phyloP scores from a whole-genome alignment of 2,329 filamentous ascomycete genomes.

The Colletotrichum simmondsii region DNA sequence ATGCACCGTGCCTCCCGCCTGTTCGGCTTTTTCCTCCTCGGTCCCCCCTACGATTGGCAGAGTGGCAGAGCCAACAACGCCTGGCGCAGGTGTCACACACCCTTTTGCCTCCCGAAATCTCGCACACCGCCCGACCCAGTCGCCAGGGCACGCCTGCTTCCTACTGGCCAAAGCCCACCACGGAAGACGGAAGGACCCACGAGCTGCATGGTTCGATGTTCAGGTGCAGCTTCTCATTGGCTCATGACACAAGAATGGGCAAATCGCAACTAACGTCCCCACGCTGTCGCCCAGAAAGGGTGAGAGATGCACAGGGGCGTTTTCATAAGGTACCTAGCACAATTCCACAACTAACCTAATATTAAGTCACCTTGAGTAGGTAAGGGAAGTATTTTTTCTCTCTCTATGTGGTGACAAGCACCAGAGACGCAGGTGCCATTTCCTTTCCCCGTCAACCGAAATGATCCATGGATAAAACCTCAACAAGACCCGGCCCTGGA shows the following conservation, averaged over 20 bases:
- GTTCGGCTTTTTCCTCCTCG: background rate
- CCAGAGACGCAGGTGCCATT: slow-evolving; percentile 22
- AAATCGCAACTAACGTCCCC: background rate
- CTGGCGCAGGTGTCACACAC: background rate
- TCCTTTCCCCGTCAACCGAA: slow-evolving; percentile 36
- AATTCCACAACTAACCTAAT: slow-evolving; percentile 20
- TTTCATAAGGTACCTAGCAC: slow-evolving; percentile 18
- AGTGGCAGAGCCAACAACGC: background rate
- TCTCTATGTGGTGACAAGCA: background rate
- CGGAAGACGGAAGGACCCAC: slow-evolving; percentile 33
- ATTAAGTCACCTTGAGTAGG: background rate
- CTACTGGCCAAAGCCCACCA: slow-evolving; percentile 3
- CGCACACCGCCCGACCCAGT: slow-evolving; percentile 31
- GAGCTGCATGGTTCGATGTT: slow-evolving; percentile 22
- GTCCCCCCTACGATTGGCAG: slow-evolving; percentile 17
- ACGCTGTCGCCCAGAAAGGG: background rate
- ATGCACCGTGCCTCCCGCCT: slow-evolving; percentile 7
- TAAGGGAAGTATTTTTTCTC: background rate
- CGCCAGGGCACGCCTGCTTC: background rate
- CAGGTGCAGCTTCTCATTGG: slow-evolving; percentile 20
- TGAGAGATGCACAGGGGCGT: slow-evolving; percentile 21
- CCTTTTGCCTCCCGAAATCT: slow-evolving; percentile 19
- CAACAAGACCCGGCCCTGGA: slow-evolving; percentile 33
- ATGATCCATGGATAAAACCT: slow-evolving; percentile 38
- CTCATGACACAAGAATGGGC: background rate